These are phyloP conservation scores for Capronia americana DNA, from an alignment of 2,329 filamentous ascomycete species.

Conservation along the genomic window DNA sequence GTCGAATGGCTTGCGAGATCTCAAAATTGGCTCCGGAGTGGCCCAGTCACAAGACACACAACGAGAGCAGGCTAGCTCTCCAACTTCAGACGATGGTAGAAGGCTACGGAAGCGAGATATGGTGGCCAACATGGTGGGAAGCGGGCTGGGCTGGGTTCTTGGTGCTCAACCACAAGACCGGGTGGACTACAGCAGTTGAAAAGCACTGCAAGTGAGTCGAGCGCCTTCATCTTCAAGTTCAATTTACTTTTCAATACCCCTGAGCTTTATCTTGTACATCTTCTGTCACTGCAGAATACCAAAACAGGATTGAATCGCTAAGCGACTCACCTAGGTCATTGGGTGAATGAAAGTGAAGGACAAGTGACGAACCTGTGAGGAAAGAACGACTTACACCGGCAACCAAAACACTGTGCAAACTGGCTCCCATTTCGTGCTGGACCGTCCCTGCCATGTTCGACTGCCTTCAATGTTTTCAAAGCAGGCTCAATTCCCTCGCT, in stretches of 20 bases:
- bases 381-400: background rate
- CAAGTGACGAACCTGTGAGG: background rate
- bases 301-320: background rate
- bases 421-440: background rate
- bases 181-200: constrained; percentile 13
- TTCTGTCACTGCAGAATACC: background rate
- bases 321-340: background rate
- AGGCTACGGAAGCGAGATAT: constrained; percentile 58
- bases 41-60: background rate
- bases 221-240: background rate
- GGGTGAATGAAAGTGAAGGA: constrained; percentile 3
- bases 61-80: constrained; percentile 27
- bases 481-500: background rate
- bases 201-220: background rate
- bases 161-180: constrained; percentile 54
- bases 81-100: constrained; percentile 38
- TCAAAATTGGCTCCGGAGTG: constrained; percentile 26
- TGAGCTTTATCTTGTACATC: background rate
- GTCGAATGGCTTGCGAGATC: constrained; percentile 27
- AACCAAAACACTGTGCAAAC: background rate
- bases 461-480: background rate
- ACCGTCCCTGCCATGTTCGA: constrained; percentile 1
- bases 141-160: constrained; percentile 69
- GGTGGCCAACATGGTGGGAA: constrained; percentile 69
- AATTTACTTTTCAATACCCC: background rate